Conservation (phyloP, 2,329 filamentous ascomycete genomes). For the Neoscytalidium dimidiatum region DNA sequence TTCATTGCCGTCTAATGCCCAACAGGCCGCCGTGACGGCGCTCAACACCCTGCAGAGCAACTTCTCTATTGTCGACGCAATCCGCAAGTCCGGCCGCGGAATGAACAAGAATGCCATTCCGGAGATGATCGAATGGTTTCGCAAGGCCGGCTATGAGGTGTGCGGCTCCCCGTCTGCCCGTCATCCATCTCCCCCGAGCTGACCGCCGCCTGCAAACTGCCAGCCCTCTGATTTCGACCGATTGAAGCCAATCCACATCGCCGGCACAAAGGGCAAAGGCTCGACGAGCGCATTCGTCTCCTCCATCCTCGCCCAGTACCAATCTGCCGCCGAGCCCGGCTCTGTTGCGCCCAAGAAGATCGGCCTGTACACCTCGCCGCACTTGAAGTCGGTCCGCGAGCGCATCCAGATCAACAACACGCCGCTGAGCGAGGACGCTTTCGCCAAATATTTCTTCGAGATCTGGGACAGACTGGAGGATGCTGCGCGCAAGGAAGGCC, state of each 20-base stretch:
- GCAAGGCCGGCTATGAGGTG: conserved; percentile 73
- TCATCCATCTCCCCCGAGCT: background rate
- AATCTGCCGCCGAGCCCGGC: conserved; percentile 37
- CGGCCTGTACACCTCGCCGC: conserved; percentile 83
- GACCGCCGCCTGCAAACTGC: background rate
- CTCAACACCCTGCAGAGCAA: conserved; percentile 81
- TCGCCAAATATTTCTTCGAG: conserved; percentile 79
- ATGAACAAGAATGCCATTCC: conserved; percentile 77
- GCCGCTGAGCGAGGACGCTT: conserved; percentile 68
- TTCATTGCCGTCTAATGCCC: background rate
- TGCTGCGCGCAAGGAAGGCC: conserved; percentile 53
- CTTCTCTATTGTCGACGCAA: conserved; percentile 72
- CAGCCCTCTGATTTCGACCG: conserved; percentile 63
- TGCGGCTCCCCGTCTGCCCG: conserved; percentile 35
- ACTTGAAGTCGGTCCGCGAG: conserved; percentile 80
- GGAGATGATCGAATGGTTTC: conserved; percentile 79
- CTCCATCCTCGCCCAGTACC: conserved; percentile 70
- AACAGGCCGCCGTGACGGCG: conserved; percentile 67
- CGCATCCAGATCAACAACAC: conserved; percentile 77
- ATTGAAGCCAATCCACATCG: conserved; percentile 74
- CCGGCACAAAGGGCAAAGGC: conserved; percentile 93
- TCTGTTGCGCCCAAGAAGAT: conserved; percentile 59
- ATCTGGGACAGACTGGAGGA: conserved; percentile 71
- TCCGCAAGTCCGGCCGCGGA: conserved; percentile 70
- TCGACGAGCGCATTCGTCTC: conserved; percentile 84